These are phyloP conservation scores for Verbena officinalis DNA, from an alignment of 257 asterid species.

Conservation along the genomic window DNA sequence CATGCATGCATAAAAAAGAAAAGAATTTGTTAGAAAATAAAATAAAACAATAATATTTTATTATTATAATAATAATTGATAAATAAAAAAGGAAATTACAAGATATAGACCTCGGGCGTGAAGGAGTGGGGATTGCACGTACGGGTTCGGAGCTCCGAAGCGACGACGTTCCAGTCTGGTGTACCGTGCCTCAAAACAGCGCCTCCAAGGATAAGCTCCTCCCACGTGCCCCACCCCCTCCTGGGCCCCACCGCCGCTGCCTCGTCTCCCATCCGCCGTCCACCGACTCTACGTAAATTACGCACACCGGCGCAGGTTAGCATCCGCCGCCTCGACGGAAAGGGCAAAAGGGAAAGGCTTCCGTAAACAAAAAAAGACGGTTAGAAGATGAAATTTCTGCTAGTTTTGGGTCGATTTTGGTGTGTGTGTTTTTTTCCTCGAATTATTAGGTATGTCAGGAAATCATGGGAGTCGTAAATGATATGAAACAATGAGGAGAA, in stretches of 20 bases:
- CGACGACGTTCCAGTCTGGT: slow-evolving; percentile 72
- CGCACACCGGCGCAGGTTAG: slow-evolving; percentile 23
- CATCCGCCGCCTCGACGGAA: slow-evolving; percentile 3
- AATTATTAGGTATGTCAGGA: not conserved
- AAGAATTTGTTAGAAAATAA: not conserved
- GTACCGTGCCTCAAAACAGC: slow-evolving; percentile 62
- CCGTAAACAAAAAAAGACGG: not conserved
- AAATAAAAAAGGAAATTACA: not conserved
- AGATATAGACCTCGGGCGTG: slow-evolving; percentile 60
- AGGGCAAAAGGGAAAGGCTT: not conserved
- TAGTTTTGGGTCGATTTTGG: not conserved
- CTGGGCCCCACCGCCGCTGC: slow-evolving; percentile 41
- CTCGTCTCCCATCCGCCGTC: slow-evolving; percentile 46
- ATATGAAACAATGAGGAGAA: not conserved
- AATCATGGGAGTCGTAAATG: not conserved
- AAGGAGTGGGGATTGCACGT: slow-evolving; percentile 43
- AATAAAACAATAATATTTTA: not conserved
- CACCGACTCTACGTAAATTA: slow-evolving; percentile 11
- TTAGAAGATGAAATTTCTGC: too few relatives aligned
- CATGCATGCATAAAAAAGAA: slow-evolving; percentile 15
- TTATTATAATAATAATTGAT: not conserved
- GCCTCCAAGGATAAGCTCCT: slow-evolving; percentile 72
- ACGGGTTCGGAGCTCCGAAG: slow-evolving; percentile 64
- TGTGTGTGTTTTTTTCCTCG: not conserved
- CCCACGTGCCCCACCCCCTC: slow-evolving; percentile 76